Base-by-base conservation (phyloP, 352 stramenopile species). In the Pythium graminicola region DNA sequence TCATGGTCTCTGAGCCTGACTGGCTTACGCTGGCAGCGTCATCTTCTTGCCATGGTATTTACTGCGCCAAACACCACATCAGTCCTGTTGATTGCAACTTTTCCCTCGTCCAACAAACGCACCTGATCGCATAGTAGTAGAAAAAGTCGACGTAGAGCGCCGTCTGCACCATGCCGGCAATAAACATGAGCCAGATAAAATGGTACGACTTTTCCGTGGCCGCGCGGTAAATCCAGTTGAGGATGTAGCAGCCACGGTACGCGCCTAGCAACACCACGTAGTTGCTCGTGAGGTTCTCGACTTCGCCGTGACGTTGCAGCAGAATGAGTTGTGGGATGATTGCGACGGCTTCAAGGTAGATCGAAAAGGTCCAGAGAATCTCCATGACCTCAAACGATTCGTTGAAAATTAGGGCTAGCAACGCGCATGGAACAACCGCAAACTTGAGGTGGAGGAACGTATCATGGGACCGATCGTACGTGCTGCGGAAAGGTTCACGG, bases 131-230 rank as follows among this genome's bases (percentile, higher is more conserved):
- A 69, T 99, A 99, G 81, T 99, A 99, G 84, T 99, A 99, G 80
- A 99, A 99, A 58, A 99, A 99, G 73, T 99, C 97, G 22, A 96
- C 93, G 79, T 99, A 99, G 29, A 99, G 81, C 40, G 92, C 77
- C 2, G 97, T 99, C 76, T 99, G 97, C 53, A 99, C 84, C 57
- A 99, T 93, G 19, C 96, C 97, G 48, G 90, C 96, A 61, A 99
- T 95, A 67, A 99, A 99, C 59, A 98, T 97, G 44, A 99, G 87
- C 80, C 88, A 98, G 70, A 99, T 97, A 70, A 98, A 97, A 65
- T 96, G 83, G 77, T 99, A 99, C 36, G 91, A 83, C 51, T 77
- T 76, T 76, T 99, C 97, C 1, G 86, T 95, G 38, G 96, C 93
- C 11, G 94, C 91, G 39, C 97, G 85, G 58, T 98, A 99, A 58